phyloP scores from a whole-genome alignment of 2,329 filamentous ascomycete species.

The Penicillium digitatum region DNA sequence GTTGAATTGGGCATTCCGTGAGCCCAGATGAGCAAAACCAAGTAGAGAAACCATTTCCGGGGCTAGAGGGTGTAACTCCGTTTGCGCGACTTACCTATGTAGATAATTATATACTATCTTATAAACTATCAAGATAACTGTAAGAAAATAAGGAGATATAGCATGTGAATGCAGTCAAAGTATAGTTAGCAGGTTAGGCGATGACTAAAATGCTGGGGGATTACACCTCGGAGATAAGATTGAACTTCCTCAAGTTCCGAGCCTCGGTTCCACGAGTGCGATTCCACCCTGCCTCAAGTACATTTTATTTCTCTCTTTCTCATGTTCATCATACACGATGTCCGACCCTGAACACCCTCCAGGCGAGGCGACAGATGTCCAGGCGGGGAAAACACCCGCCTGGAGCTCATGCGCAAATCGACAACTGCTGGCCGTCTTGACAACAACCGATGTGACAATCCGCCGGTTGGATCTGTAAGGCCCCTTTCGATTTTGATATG shows the following conservation, averaged over 20 bases:
- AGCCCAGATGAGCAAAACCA: not conserved
- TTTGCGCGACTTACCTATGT: not conserved
- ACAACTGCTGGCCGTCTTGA: slow-evolving; percentile 27
- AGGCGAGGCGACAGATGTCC: slow-evolving; percentile 12
- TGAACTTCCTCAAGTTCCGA: slow-evolving; percentile 21
- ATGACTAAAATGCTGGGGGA: not conserved
- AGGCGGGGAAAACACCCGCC: slow-evolving; percentile 18
- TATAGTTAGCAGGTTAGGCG: not conserved
- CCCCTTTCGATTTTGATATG: not conserved
- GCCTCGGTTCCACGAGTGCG: slow-evolving; percentile 26
- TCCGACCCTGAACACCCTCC: slow-evolving; percentile 18
- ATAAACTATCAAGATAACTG: not conserved
- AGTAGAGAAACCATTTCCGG: not conserved
- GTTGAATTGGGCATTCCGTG: not conserved
- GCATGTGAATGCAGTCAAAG: not conserved
- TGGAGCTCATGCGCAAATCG: slow-evolving; percentile 21
- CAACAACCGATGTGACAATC: slow-evolving; percentile 28
- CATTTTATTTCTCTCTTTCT: slow-evolving; percentile 4
- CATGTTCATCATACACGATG: slow-evolving; percentile 16
- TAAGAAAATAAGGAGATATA: not conserved
- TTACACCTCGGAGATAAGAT: slow-evolving; percentile 3
- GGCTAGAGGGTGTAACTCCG: no score
- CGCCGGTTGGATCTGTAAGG: slow-evolving; percentile 32
- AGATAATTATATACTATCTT: not conserved
- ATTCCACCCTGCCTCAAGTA: slow-evolving; percentile 1